These are phyloP conservation scores for Oryza longistaminata DNA, from an alignment of 176 grass and related monocot species.

Conservation along the genomic window DNA sequence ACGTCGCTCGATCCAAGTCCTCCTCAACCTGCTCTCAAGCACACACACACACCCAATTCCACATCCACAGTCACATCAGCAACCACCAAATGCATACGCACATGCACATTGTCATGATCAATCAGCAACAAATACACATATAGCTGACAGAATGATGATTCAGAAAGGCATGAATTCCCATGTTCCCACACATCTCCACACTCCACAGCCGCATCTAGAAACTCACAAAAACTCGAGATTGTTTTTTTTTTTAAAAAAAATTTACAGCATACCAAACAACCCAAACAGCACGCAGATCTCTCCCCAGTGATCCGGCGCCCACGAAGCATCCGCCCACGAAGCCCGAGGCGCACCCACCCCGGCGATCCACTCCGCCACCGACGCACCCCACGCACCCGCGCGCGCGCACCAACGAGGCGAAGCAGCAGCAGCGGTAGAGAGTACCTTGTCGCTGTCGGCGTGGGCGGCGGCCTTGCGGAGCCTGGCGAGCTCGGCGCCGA, in stretches of 20 bases:
- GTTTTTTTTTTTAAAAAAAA: not conserved
- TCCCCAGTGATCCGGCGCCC: constrained; percentile 27
- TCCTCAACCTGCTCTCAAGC: constrained; percentile 72
- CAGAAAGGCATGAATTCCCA: not conserved
- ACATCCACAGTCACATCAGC: constrained; percentile 22
- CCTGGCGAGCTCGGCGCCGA: constrained; percentile 62
- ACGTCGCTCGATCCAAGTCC: constrained; percentile 72
- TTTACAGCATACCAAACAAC: constrained; percentile 20
- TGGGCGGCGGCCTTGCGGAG: constrained; percentile 49
- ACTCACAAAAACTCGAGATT: not conserved
- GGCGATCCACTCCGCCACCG: constrained; percentile 10
- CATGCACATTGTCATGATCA: constrained; percentile 21
- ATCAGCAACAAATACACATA: not conserved
- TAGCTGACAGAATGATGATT: not conserved
- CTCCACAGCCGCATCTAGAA: not conserved
- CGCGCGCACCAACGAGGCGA: not conserved
- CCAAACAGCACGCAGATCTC: constrained; percentile 44
- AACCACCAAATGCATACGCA: constrained; percentile 2
- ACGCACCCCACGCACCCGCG: not conserved
- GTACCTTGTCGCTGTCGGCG: constrained; percentile 62
- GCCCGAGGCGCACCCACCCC: constrained; percentile 12
- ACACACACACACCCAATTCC: not conserved
- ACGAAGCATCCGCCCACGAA: not conserved
- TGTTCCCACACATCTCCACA: not conserved
- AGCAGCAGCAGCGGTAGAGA: not conserved